Evolutionary conservation across 2,329 filamentous ascomycete species (phyloP).

Genomic region (Lasiodiplodia citricola): DNA sequence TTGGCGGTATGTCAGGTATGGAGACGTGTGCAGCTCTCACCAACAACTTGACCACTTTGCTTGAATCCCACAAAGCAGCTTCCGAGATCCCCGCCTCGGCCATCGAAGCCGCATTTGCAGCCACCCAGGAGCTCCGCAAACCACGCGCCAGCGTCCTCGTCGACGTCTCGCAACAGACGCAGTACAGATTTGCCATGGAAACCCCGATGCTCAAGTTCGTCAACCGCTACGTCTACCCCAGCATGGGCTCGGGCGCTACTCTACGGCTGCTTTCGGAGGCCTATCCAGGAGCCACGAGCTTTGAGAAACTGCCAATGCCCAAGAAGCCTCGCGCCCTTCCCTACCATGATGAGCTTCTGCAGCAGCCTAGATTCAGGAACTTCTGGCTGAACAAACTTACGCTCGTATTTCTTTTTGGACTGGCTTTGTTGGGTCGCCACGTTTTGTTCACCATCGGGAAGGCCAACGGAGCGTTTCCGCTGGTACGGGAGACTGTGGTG

Average conservation of each 20-base stretch:
- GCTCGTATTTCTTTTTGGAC: not conserved
- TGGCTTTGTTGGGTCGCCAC: not conserved
- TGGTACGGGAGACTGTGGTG: not conserved
- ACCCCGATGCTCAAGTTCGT: not conserved
- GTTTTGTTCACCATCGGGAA: not conserved
- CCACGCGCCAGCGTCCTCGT: not conserved
- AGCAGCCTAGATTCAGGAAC: not conserved
- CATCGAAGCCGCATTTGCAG: not conserved
- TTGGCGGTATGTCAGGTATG: conserved; percentile 7
- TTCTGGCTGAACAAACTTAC: not conserved
- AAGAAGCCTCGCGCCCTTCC: not conserved
- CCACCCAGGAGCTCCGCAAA: not conserved
- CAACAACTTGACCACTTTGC: not conserved
- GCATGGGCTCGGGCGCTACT: not conserved
- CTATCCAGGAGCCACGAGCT: not conserved
- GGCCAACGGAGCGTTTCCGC: not conserved
- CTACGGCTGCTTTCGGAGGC: not conserved
- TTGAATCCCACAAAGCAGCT: not conserved
- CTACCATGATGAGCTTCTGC: not conserved
- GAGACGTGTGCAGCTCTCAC: conserved; percentile 5
- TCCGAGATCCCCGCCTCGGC: not conserved
- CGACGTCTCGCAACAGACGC: not conserved
- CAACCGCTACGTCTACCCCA: not conserved
- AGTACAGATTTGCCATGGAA: conserved; percentile 12
- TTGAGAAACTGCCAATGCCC: not conserved